Base-by-base conservation (phyloP, 2,329 filamentous ascomycete species). In the Rhinocladiella mackenziei region DNA sequence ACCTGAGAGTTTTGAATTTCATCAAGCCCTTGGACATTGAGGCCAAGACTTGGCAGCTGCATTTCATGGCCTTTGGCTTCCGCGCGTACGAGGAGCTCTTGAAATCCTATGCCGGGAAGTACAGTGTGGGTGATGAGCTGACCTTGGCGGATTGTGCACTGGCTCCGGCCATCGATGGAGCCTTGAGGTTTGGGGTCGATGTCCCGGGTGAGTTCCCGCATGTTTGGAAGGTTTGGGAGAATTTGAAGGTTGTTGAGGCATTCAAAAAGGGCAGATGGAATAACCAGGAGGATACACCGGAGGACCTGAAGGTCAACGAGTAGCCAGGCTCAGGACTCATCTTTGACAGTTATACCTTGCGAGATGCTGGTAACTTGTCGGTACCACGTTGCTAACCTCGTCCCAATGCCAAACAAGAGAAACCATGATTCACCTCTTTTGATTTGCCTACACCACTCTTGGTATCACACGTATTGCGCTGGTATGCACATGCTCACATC, bases 101-200 rank as follows among this genome's bases (percentile, higher is more conserved):
- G 0, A 51, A 48, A 14, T 54, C 55, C 41, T 52, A 43, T 28
- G 46, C 73, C 0, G 76, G 77, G 0, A 64, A 49, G 22, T 82
- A 72, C 53, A 78, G 75, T 2, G 71, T 78, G 3, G 80, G 77
- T 0, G 73, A 81, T 59, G 45, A 60, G 1, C 56, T 83, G 2
- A 78, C 73, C 0, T 49, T 82, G 53, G 80, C 80, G 2, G 80
- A 83, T 61, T 70, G 74, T 19, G 76, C 71, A 53, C 59, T 83
- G 15, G 59, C 80, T 40, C 78, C 79, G 3, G 77, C 77, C 0
- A 67, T 76, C 18, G 79, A 78, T 71, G 74, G 72, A 8, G 78
- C 78, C 0, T 62, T 75, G 60, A 64, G 75, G 15, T 75, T 73
- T 41, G 74, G 71, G 0, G 71, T 83, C 17, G 71, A 79, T 50